These are phyloP conservation scores for Coemansia umbellata DNA, from an alignment of 192 early-diverging fungal genomes.

Conservation along the genomic window DNA sequence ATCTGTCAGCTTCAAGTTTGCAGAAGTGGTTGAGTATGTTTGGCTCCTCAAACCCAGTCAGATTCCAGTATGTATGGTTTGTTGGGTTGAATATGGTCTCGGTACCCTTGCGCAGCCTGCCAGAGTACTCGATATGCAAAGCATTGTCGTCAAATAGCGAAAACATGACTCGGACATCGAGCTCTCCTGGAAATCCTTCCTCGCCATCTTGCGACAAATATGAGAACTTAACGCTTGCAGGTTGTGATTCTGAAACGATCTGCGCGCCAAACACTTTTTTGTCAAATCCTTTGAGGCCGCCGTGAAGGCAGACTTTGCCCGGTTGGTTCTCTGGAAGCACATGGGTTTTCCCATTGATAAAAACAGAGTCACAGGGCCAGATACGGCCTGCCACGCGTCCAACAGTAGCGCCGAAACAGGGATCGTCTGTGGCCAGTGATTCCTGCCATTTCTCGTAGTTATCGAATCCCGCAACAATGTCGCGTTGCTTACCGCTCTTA, in stretches of 20 bases:
- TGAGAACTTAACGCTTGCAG: conserved; percentile 56
- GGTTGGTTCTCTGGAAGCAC: conserved; percentile 64
- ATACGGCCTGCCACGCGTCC: conserved; percentile 71
- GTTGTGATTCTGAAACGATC: conserved; percentile 28
- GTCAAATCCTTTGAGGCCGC: conserved; percentile 72
- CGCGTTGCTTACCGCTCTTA: conserved; percentile 49
- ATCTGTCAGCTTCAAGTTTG: conserved; percentile 41
- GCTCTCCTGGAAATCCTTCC: conserved; percentile 73
- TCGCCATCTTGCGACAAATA: conserved; percentile 67
- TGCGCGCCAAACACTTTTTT: conserved; percentile 58
- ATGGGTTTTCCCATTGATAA: conserved; percentile 57
- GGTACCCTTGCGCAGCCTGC: conserved; percentile 35
- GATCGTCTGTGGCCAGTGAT: conserved; percentile 49
- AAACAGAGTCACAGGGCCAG: conserved; percentile 52
- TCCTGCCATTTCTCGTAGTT: conserved; percentile 54
- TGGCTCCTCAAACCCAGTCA: conserved; percentile 62
- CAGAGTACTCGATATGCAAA: conserved; percentile 53
- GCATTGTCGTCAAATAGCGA: conserved; percentile 55
- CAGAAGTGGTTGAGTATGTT: conserved; percentile 57
- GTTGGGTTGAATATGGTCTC: conserved; percentile 73
- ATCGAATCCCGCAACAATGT: conserved; percentile 75
- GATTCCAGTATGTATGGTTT: conserved; percentile 87
- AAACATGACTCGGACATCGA: conserved; percentile 59
- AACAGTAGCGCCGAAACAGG: conserved; percentile 76
- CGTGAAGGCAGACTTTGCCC: conserved; percentile 74